Evolutionary conservation across 2,329 filamentous ascomycete genomes (phyloP), one percentile per base, ranked within the genome.

Genomic region (Periconia digitata): DNA sequence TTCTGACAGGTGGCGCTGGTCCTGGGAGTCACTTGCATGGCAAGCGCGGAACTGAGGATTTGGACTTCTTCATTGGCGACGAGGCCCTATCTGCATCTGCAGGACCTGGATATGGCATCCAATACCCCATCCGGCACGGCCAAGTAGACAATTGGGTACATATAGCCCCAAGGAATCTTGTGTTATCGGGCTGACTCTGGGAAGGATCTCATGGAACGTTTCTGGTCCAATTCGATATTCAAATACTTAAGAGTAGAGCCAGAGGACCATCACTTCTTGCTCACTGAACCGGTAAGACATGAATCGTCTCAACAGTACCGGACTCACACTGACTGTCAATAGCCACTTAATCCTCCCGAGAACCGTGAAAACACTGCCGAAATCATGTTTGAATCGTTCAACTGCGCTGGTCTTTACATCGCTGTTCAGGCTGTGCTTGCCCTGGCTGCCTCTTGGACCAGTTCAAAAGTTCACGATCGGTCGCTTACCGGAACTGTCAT

Each of bases 161-260:
- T 13, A 17, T 32, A 36, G 17, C 15, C 21, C 12, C 12, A 36
- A 7, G 24, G 18, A 6, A 15, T 20, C 34, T 38, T 16, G 13
- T 39, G 23, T 8, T 2, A 21, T n/a, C 16, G 32, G 52, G 41
- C 56, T 64, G 40, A 67, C 48, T 34, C 15, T 32, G 39, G 24
- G 53, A 46, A 94, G 89, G 94, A 99, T 75, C 90, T 96, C 67
- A 99, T 99, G 94, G 94, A 99, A 75, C 87, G 94, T 55, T 99
- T 97, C 78, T 99, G 94, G 94, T 97, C 95, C 60, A 97, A 97
- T 78, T 99, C 94, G 55, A 99, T 99, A 76, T 99, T 99, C 84
- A 99, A 99, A 74, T 99, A 99, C 70, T 83, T 99, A 44, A 85
- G 94, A 64, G 94, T 99, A 60, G 94, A 99, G 76, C 94, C 94